phyloP scores from a whole-genome alignment of 225 moss, liverwort and hornwort genomes.

The Physcomitrium patens region DNA sequence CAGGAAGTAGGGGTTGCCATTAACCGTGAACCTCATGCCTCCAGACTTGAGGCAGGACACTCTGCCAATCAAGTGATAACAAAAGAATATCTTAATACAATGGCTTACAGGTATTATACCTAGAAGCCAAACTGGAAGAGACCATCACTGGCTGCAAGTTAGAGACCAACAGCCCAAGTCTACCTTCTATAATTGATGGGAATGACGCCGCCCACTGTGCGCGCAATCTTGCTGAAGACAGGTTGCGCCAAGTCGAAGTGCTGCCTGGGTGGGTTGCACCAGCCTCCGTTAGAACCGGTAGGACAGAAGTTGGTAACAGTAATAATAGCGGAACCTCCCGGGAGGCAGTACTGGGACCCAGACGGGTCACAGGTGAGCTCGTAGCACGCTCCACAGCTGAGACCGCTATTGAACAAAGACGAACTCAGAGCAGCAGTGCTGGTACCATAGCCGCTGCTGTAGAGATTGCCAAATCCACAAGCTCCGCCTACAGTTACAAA shows the following conservation, averaged over 20 bases:
- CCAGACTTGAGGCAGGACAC: conserved; percentile 59
- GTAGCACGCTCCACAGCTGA: conserved; percentile 70
- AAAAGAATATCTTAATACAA: too few species aligned
- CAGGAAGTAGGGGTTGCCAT: conserved; percentile 74
- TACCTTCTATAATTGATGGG: conserved; percentile 58
- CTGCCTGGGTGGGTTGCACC: conserved; percentile 49
- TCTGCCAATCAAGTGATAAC: conserved; percentile 26
- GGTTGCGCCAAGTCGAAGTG: conserved; percentile 54
- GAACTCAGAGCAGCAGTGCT: conserved; percentile 60
- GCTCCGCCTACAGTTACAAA: conserved; percentile 53
- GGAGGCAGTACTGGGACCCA: conserved; percentile 46
- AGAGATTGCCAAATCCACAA: conserved; percentile 73
- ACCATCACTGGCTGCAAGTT: too few species aligned
- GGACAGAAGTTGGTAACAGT: conserved; percentile 57
- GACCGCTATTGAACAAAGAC: conserved; percentile 56
- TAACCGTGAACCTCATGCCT: conserved; percentile 67
- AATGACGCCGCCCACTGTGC: conserved; percentile 44
- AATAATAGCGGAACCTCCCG: conserved; percentile 31
- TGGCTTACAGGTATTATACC: too few species aligned
- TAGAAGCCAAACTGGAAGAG: too few species aligned
- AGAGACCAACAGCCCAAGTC: too few species aligned
- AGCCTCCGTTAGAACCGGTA: conserved; percentile 43
- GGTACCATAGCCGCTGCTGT: conserved; percentile 64
- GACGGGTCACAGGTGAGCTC: conserved; percentile 46
- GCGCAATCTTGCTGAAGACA: conserved; percentile 45